Base-by-base conservation (phyloP, 2,329 filamentous ascomycete genomes). In the Microdochium bolleyi region DNA sequence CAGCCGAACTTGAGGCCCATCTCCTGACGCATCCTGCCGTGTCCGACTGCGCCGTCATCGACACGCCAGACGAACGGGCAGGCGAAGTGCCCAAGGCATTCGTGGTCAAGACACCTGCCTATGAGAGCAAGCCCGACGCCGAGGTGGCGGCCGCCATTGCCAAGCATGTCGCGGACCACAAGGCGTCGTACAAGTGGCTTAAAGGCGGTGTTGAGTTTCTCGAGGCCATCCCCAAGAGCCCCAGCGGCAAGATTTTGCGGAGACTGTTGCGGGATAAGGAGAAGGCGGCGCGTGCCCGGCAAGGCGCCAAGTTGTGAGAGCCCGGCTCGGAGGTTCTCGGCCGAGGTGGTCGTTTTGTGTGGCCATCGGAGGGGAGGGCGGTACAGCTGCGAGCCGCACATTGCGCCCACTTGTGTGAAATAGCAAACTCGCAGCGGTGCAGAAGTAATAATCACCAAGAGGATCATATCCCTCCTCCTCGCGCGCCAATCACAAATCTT, bases 1-100 rank as follows among this genome's bases (percentile, higher is more conserved):
- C 89, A 0, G 89, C 89, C 2, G 89, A 94, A 65, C 80, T 95
- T 1, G 89, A 95, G 70, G 85, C 87, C 1, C 87, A 90, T 61
- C 75, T 95, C 4, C 80, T 95, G 11, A 79, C 83, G 0, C 88
- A 92, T 64, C 82, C 84, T 0, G 76, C 77, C 11, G 88, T 94
- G n/a, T 81, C 82, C 46, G 89, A 95, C 68, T 87, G 83, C 58
- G 84, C 89, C 14, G 88, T 95, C 9, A 89, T 94, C 57, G 84
- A 85, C 14, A 74, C 91, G 1, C 86, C 84, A 0, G 75, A 85
- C 52, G 74, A 79, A n/a, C 71, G 73, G 13, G 78, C 81, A 4
- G 83, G 82, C 2, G 85, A 89, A 64, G 78, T 85, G 2, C 84
- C 85, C 3, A 76, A 85, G 60, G 85, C 85, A 0, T 88, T 82